Conservation (phyloP, 176 grass and related monocot genomes). For the Ensete ventricosum region DNA sequence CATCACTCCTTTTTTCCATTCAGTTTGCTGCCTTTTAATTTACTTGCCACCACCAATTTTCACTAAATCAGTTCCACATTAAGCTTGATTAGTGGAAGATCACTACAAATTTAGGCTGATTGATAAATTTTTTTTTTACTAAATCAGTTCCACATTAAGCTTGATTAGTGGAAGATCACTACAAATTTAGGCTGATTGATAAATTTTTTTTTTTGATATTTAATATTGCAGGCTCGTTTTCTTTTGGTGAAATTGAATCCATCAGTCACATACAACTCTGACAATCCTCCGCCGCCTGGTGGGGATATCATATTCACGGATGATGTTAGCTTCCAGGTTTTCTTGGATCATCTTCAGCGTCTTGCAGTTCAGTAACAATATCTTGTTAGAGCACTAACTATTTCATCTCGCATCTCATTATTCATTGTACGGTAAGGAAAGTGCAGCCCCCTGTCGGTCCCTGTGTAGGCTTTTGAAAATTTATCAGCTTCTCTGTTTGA, state of each 20-base stretch:
- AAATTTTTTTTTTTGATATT: slow-evolving; percentile 13
- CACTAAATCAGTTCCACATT: too few species aligned
- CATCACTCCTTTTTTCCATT: too few species aligned
- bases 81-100: too few species aligned
- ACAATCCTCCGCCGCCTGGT: slow-evolving; percentile 52
- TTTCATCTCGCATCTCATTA: neutral
- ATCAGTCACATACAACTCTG: slow-evolving; percentile 66
- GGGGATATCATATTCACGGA: slow-evolving; percentile 91
- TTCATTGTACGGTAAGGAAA: slow-evolving; percentile 9
- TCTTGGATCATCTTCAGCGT: slow-evolving; percentile 89
- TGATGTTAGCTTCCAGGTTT: slow-evolving; percentile 88
- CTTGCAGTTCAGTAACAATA: slow-evolving; percentile 57
- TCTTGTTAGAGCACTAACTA: neutral
- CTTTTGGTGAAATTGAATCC: slow-evolving; percentile 88
- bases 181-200: too few species aligned
- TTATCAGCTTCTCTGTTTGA: neutral
- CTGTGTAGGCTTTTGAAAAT: neutral
- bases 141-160: too few species aligned
- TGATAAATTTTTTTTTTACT: too few species aligned
- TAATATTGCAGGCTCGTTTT: slow-evolving; percentile 63
- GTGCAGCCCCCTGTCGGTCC: neutral
- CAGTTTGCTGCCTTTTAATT: too few species aligned
- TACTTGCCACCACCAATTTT: too few species aligned
- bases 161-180: too few species aligned
- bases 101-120: too few species aligned